Evolutionary conservation across 768 basidiomycete species (phyloP), one percentile per base, ranked within the genome.

Genomic region (Vararia minispora): DNA sequence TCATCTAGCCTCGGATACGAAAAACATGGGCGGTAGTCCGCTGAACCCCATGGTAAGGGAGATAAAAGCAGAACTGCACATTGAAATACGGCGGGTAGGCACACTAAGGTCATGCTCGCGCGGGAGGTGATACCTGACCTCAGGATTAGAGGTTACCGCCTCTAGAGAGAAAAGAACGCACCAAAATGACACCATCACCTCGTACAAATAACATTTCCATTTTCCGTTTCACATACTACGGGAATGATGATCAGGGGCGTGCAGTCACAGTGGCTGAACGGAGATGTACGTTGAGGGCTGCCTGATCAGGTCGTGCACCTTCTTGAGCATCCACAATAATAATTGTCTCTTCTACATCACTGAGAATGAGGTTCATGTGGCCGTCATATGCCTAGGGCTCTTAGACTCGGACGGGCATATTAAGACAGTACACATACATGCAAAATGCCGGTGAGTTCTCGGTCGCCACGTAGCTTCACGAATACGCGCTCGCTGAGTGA

Each of bases 331-430:
- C 91, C n/a, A 97, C 89, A 45, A 95, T 70, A 76, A 92, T 85
- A 45, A 98, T 89, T 2, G 84, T 91, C 64, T 99, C 95, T 56
- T 97, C 94, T 12, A 97, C 95, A 54, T 97, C 88, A 52, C 88
- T 91, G 51, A 99, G 69, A 46, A 99, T 95, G 51, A 99, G 70
- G 59, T 99, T 98, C 95, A 98, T 98, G 60, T 98, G 95, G n/a
- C 92, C 95, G 64, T 99, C 95, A 54, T 98, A 98, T 16, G 95
- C 95, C 95, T 99, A n/a, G n/a, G n/a, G n/a, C n/a, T n/a, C n/a
- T n/a, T n/a, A n/a, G n/a, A n/a, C n/a, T n/a, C n/a, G n/a, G n/a
- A n/a, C n/a, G n/a, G n/a, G 52, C 21, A 20, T 33, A 37, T 30
- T 20, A 38, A 43, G 35, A 45, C 13, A 22, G 20, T 28, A 26